phyloP scores from a whole-genome alignment of 176 grass and related monocot species.

The Oryza punctata region DNA sequence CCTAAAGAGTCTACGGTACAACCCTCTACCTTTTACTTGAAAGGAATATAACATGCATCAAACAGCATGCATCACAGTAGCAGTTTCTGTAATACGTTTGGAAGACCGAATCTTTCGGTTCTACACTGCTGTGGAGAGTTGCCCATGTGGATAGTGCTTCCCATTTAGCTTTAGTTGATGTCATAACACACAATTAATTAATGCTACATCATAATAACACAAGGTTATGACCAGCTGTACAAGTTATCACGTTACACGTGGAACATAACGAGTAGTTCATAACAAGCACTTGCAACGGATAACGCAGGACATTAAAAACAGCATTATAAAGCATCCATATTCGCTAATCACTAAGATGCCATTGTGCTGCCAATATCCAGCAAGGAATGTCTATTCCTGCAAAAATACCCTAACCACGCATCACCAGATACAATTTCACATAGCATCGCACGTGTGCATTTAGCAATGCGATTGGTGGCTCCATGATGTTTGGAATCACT shows the following conservation, averaged over 20 bases:
- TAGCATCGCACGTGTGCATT: neutral
- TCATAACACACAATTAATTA: constrained; percentile 27
- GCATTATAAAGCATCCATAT: neutral
- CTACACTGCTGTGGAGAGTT: neutral
- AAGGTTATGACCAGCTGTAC: neutral
- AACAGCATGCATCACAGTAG: neutral
- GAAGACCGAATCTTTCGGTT: neutral
- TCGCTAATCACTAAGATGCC: neutral
- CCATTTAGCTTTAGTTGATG: neutral
- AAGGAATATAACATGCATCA: neutral
- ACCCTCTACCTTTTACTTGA: neutral
- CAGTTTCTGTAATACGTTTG: neutral
- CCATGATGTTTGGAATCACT: neutral
- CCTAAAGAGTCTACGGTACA: neutral
- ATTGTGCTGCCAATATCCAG: neutral
- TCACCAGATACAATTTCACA: constrained; percentile 10
- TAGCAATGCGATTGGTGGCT: neutral
- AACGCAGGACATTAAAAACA: neutral
- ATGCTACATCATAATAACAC: neutral
- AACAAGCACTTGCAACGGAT: neutral
- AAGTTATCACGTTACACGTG: constrained; percentile 11
- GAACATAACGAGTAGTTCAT: neutral
- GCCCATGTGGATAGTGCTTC: neutral
- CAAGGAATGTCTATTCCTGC: neutral
- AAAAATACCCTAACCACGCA: neutral